These are phyloP conservation scores for Phyllosticta capitalensis DNA, from an alignment of 2,329 filamentous ascomycete species.

Conservation along the genomic window DNA sequence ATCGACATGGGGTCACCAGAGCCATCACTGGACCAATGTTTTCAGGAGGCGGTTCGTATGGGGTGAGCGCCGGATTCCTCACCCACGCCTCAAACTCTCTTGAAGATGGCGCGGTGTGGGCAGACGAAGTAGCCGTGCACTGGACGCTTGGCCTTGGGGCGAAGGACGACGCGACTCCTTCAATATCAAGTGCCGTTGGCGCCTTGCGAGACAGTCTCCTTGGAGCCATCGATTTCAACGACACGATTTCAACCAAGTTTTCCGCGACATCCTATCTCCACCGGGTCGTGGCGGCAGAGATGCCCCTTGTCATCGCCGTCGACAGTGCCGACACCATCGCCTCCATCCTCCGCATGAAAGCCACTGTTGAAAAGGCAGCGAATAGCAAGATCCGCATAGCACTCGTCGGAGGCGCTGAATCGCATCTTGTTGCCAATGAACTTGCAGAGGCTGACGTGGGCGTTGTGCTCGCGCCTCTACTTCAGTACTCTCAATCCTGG, in stretches of 20 bases:
- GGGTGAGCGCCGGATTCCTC: constrained; percentile 28
- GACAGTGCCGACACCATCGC: constrained; percentile 57
- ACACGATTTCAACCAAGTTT: constrained; percentile 19
- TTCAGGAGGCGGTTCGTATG: constrained; percentile 23
- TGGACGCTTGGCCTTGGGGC: constrained; percentile 44
- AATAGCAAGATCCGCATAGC: constrained; percentile 39
- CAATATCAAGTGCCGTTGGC: constrained; percentile 47
- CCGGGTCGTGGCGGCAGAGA: constrained; percentile 44
- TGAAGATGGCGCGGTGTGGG: constrained; percentile 29
- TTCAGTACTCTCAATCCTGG: constrained; percentile 48
- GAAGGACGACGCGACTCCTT: constrained; percentile 38
- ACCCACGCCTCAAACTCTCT: constrained; percentile 26
- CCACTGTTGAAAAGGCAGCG: constrained; percentile 41
- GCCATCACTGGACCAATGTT: constrained; percentile 30
- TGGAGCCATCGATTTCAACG: constrained; percentile 36
- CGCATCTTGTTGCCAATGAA: constrained; percentile 49
- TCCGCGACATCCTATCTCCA: constrained; percentile 40
- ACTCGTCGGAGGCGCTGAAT: constrained; percentile 55
- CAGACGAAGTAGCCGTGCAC: constrained; percentile 27
- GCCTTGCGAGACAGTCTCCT: constrained; percentile 46
- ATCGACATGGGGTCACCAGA: constrained; percentile 28
- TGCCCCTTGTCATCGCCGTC: constrained; percentile 49
- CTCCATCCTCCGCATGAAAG: constrained; percentile 49
- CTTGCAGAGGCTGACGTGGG: constrained; percentile 48
- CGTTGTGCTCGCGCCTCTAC: constrained; percentile 52